Conservation (phyloP, 2,329 filamentous ascomycete species). For the Fusarium fracticaudum region DNA sequence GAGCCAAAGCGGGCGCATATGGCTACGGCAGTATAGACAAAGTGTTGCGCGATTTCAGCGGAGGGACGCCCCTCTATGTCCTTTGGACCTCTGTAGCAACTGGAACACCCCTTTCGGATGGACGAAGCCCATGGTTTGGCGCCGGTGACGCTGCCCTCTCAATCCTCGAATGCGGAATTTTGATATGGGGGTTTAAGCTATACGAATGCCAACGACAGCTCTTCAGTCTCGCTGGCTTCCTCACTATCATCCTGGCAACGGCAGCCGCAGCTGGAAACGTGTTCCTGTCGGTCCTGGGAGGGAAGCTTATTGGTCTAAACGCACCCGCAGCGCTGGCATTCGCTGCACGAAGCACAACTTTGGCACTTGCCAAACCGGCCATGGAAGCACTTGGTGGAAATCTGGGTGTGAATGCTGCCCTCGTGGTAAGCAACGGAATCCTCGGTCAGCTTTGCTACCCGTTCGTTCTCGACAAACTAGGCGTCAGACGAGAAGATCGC, state of each 20-base stretch:
- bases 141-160: slow-evolving; percentile 61
- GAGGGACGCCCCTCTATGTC: slow-evolving; percentile 48
- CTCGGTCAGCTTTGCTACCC: slow-evolving; percentile 54
- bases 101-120: slow-evolving; percentile 4
- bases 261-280: slow-evolving; percentile 54
- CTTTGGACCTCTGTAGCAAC: slow-evolving; percentile 46
- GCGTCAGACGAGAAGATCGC: slow-evolving; percentile 29
- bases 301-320: slow-evolving; percentile 49
- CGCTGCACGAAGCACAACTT: slow-evolving; percentile 60
- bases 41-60: slow-evolving; percentile 45
- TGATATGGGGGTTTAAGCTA: slow-evolving; percentile 64
- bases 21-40: slow-evolving; percentile 43
- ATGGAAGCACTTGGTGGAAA: slow-evolving; percentile 57
- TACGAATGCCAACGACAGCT: slow-evolving; percentile 60
- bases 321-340: slow-evolving; percentile 54
- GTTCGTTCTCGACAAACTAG: slow-evolving; percentile 45
- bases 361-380: slow-evolving; percentile 60
- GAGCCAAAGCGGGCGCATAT: slow-evolving; percentile 50
- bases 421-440: slow-evolving; percentile 64
- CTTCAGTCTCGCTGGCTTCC: slow-evolving; percentile 54
- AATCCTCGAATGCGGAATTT: slow-evolving; percentile 60
- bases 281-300: slow-evolving; percentile 52
- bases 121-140: slow-evolving; percentile 49
- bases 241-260: slow-evolving; percentile 51
- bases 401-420: slow-evolving; percentile 57